A percentile compares a stretch with the other conserved stretches of the same genome.
phyloP scores from a whole-genome alignment of 768 basidiomycete species.

The Lyophyllum shimeji region DNA sequence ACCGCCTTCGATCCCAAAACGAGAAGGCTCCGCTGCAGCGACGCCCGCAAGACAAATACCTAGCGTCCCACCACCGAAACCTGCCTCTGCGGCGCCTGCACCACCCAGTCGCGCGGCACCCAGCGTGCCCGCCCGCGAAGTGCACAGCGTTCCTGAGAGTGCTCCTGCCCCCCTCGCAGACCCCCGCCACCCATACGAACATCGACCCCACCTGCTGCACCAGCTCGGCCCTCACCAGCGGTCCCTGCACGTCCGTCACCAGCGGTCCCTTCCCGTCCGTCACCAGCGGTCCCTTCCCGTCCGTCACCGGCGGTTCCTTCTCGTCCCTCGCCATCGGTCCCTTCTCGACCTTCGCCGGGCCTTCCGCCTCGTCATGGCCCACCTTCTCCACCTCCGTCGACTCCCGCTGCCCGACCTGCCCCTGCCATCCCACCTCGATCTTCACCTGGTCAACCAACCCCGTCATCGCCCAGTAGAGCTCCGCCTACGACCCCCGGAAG shows the following conservation, averaged over 20 bases:
- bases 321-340: conserved; percentile 8
- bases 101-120: conserved; percentile 31
- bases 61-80: conserved; percentile 10
- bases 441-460: conserved; percentile 18
- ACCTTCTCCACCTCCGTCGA: conserved; percentile 20
- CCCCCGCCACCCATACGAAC: conserved; percentile 36
- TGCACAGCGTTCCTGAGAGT: conserved; percentile 30
- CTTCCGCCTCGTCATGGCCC: conserved; percentile 35
- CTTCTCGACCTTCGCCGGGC: conserved; percentile 21
- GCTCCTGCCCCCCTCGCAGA: conserved; percentile 43
- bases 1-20: conserved; percentile 63
- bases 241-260: conserved; percentile 9
- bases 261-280: conserved; percentile 5
- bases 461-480: conserved; percentile 12
- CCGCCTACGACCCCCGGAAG: conserved; percentile 34
- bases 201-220: conserved; percentile 29
- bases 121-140: conserved; percentile 37
- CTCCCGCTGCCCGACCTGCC: conserved; percentile 23
- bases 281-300: conserved; percentile 11
- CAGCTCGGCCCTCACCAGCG: conserved; percentile 9
- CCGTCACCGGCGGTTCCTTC: conserved; percentile 9
- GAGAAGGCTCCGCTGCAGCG: conserved; percentile 26
- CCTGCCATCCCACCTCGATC: conserved; percentile 31
- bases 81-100: conserved; percentile 35
- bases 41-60: conserved; percentile 1